These are phyloP conservation scores for Blastobotrys arbuscula DNA, from an alignment of 1,139 yeast species.

Conservation along the genomic window DNA sequence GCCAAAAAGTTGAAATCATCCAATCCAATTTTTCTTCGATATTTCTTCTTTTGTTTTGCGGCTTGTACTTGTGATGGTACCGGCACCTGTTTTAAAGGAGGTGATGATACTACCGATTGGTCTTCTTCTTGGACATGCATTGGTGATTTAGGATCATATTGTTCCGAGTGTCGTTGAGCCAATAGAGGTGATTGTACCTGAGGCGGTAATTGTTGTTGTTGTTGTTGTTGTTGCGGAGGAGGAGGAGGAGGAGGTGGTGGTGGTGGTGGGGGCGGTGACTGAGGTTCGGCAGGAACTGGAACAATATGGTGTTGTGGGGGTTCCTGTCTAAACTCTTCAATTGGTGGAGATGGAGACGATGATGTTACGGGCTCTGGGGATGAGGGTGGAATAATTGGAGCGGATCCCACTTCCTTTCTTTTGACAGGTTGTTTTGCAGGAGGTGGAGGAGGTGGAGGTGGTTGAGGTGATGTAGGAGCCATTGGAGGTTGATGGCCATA, in stretches of 20 bases:
- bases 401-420: slow-evolving; percentile 32
- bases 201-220: slow-evolving; percentile 11
- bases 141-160: background rate
- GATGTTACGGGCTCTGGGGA: slow-evolving; percentile 22
- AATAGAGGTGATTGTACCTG: slow-evolving; percentile 19
- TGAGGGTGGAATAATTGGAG: slow-evolving; percentile 22
- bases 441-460: slow-evolving; percentile 21
- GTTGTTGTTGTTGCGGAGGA: slow-evolving; percentile 16
- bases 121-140: slow-evolving; percentile 3
- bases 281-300: slow-evolving; percentile 1
- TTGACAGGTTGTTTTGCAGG: slow-evolving; percentile 30
- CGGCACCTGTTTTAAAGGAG: background rate
- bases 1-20: slow-evolving; percentile 93
- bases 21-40: slow-evolving; percentile 69
- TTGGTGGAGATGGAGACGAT: slow-evolving; percentile 19
- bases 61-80: background rate
- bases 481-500: slow-evolving; percentile 10
- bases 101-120: background rate
- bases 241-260: slow-evolving; percentile 15
- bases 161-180: slow-evolving; percentile 10
- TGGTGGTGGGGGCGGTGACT: slow-evolving; percentile 20
- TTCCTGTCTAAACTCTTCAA: background rate
- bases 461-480: slow-evolving; percentile 2
- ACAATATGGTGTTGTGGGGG: background rate
- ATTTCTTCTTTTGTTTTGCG: slow-evolving; percentile 15